Evolutionary conservation across 1,284 basidiomycete species (phyloP), one percentile per base, ranked within the genome.

Genomic region (Blastosporella zonata): DNA sequence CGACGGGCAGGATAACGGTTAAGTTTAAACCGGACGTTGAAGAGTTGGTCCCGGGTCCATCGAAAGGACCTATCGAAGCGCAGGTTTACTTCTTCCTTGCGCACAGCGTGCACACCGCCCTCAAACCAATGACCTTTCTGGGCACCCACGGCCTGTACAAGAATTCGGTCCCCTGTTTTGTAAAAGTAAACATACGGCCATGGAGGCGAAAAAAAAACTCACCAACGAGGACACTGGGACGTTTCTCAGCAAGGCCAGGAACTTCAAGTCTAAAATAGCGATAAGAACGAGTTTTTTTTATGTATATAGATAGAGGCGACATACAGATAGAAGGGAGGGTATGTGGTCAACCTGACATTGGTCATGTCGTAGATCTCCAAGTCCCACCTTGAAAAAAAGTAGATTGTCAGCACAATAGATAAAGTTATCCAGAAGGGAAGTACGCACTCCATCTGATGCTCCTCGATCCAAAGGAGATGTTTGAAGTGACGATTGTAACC

Each of bases 221-320:
- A 75, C 82, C 81, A n/a, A 79, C 67, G 2, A 83, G 66, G 2
- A 84, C 80, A 54, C 81, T 82, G 0, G 81, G 81, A 0, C 81
- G 70, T 50, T 84, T 85, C 61, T 85, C 83, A 0, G 83, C 79
- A 1, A 87, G 64, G 0, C 82, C 83, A 2, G 77, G 79, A 2
- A 86, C 81, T 1, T 58, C 51, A 7, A 86, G 66, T 51, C 82
- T 84, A 33, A 1, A 6, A 42, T 47, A 27, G 39, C 12, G 15
- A 42, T 25, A 31, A 28, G 22, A 42, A 27, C n/a, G 17, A 43
- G 21, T 15, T n/a, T 7, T 40, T 8, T 12, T n/a, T 37, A 33
- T 34, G 37, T 25, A 35, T 33, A 20, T 17, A 46, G 4, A 34
- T 15, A 9, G 12, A 3, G n/a, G 9, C 7, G 20, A 63, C 78